Conservation (phyloP, 1,284 basidiomycete genomes). For the Vanrija humicola region DNA sequence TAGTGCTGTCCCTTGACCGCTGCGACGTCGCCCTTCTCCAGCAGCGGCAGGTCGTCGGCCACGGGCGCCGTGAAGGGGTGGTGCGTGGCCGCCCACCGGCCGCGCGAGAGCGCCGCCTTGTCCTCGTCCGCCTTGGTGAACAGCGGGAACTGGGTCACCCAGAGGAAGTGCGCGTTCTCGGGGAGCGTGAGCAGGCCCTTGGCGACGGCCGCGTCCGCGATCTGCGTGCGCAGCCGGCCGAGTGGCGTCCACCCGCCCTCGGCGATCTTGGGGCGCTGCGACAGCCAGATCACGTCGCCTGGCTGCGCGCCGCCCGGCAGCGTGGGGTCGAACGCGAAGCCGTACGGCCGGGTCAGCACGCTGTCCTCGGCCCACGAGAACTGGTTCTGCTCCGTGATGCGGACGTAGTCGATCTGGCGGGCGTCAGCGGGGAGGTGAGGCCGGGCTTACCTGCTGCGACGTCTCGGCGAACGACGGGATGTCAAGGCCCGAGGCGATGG, state of each 20-base stretch:
- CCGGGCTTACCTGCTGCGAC: constrained; percentile 34
- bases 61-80: constrained; percentile 97
- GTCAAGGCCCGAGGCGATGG: constrained; percentile 33
- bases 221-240: constrained; percentile 64
- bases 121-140: constrained; percentile 85
- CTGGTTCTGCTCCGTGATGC: constrained; percentile 40
- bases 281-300: constrained; percentile 56
- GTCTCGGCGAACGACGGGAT: constrained; percentile 27
- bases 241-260: constrained; percentile 80
- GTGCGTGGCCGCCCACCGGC: constrained; percentile 84
- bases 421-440: not conserved
- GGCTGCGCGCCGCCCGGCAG: constrained; percentile 41
- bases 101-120: constrained; percentile 76
- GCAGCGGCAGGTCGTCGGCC: constrained; percentile 71
- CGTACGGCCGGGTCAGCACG: constrained; percentile 36
- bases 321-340: constrained; percentile 31
- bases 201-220: constrained; percentile 62
- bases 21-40: constrained; percentile 65
- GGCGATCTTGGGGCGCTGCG: constrained; percentile 51
- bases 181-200: constrained; percentile 58
- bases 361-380: constrained; percentile 40
- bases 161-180: constrained; percentile 72
- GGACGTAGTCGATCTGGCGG: constrained; percentile 38
- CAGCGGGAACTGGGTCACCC: constrained; percentile 93
- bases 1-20: constrained; percentile 87